Base-by-base conservation (phyloP, 441 rosid species). In the Bruguiera hainesii region DNA sequence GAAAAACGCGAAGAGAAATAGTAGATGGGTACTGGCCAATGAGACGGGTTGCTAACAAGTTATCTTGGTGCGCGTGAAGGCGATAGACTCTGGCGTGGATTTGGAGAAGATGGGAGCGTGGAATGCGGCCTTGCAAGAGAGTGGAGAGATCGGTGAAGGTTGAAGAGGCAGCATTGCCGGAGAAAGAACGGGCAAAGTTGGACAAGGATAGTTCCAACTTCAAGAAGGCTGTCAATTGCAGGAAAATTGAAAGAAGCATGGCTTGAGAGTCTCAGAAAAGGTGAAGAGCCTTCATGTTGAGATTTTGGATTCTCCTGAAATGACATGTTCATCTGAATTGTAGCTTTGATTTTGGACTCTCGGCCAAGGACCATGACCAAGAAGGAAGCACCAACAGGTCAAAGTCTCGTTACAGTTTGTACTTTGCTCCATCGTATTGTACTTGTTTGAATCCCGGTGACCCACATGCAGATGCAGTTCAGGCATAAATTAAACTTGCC, bases 21-120 rank as follows among this genome's bases (percentile, higher is more conserved):
- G 3, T 39, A 46, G 72, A 28, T 26, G 83, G 80, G 75, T 75
- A 79, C 2, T 75, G 83, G 60, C 81, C 81, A 59, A 82, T 79
- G 58, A 82, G 79, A 63, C 83, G 81, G 57, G 85, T 71, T n/a
- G 81, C 76, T 3, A 79, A 69, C 59, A 79, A 64, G 48, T 82
- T 71, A 64, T 82, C 78, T 31, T 75, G 80, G 48, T 80, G 80
- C 28, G 66, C 67, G n/a, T 73, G 8, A 20, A 69, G 33, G 7
- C 77, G 70, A 31, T 65, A 71, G 58, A 79, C 68, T 25, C 35
- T 73, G 60, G 77, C 78, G 28, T 79, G 81, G 69, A 79, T 60
- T 78, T 78, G 78, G 42, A 71, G 75, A 60, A 73, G 75, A 57
- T 78, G 76, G 55, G 56, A 6, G 5, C 2, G 65, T 2, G 74